Conservation (phyloP, 768 basidiomycete species). For the Mycena polygramma region DNA sequence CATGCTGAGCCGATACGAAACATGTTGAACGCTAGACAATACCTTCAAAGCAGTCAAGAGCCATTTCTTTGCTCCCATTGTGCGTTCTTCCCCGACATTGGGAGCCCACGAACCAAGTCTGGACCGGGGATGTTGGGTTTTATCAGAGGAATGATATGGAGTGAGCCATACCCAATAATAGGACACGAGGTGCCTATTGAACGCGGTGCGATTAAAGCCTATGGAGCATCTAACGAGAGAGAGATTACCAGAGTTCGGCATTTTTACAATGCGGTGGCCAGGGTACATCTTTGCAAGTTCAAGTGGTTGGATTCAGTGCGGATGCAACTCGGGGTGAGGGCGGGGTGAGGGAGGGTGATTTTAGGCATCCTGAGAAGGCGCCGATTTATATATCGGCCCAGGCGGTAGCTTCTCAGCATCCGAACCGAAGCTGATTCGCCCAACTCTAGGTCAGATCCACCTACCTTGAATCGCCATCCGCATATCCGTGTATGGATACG, state of each 20-base stretch:
- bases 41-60: constrained; percentile 48
- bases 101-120: constrained; percentile 37
- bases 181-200: constrained; percentile 26
- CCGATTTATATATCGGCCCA: constrained; percentile 9
- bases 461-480: background rate
- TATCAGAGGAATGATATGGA: background rate
- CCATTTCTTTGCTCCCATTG: constrained; percentile 42
- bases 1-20: constrained; percentile 6
- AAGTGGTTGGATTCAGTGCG: background rate
- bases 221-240: no score
- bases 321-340: no score
- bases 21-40: background rate
- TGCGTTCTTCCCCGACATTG: constrained; percentile 35
- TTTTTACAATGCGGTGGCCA: constrained; percentile 28
- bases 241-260: constrained; percentile 23
- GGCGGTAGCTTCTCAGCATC: constrained; percentile 3
- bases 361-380: background rate
- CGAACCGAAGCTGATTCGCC: background rate
- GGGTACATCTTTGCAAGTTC: constrained; percentile 19
- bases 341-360: background rate
- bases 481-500: constrained; percentile 18
- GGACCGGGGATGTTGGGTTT: background rate
- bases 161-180: constrained; percentile 31
- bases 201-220: no score
- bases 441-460: constrained; percentile 16